A percentile compares a stretch with the other conserved stretches of the same genome.
Conservation (phyloP, 2,329 filamentous ascomycete genomes). For the Claviceps sp. region DNA sequence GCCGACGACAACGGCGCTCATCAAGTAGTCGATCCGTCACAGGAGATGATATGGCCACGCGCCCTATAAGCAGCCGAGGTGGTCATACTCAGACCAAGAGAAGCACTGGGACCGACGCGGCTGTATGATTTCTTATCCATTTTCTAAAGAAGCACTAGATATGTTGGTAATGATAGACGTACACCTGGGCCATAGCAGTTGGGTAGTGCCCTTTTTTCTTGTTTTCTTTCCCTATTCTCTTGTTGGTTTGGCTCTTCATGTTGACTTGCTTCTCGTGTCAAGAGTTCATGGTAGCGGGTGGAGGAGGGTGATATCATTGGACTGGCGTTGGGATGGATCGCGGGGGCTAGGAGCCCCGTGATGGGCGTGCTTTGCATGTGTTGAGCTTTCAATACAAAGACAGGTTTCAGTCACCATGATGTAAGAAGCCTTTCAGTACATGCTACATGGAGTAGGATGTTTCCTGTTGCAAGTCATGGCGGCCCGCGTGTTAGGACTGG, state of each 20-base stretch:
- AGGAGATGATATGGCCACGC: not conserved
- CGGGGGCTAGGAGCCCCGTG: too few species aligned
- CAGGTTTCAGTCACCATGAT: not conserved
- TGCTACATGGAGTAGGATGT: too few species aligned
- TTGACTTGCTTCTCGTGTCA: not conserved
- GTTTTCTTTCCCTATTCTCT: too few species aligned
- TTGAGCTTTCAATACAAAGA: not conserved
- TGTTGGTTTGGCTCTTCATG: not conserved
- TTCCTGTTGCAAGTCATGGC: too few species aligned
- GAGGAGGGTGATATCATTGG: too few species aligned
- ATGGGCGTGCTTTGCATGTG: too few species aligned
- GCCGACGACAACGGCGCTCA: conserved; percentile 4
- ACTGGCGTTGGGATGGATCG: too few species aligned
- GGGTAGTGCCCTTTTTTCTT: not conserved
- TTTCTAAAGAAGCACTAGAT: not conserved
- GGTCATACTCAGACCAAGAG: not conserved
- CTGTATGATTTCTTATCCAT: conserved; percentile 16
- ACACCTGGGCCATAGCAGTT: not conserved
- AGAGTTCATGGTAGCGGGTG: too few species aligned
- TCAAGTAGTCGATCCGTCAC: conserved; percentile 5
- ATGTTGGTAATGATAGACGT: not conserved
- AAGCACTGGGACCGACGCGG: conserved; percentile 12
- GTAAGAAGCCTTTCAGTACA: not conserved
- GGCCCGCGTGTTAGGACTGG: too few species aligned
- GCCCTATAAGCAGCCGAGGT: not conserved